phyloP scores from a whole-genome alignment of 2,329 filamentous ascomycete species.

The Clonostachys solani region DNA sequence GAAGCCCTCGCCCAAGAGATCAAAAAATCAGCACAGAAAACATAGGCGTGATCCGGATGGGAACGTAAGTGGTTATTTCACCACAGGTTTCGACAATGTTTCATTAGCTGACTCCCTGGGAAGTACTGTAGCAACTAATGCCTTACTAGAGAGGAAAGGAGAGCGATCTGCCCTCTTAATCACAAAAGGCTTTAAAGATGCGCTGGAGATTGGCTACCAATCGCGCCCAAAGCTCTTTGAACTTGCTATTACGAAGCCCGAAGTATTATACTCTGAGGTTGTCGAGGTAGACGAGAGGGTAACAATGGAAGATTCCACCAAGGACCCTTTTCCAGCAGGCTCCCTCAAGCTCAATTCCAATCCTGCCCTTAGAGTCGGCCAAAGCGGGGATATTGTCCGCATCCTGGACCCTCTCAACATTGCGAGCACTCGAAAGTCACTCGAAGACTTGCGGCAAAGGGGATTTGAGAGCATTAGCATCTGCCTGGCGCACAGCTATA shows the following conservation, averaged over 20 bases:
- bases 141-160: constrained; percentile 63
- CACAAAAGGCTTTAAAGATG: constrained; percentile 63
- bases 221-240: constrained; percentile 69
- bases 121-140: constrained; percentile 72
- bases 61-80: too few relatives aligned
- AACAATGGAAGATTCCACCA: constrained; percentile 74
- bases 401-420: constrained; percentile 56
- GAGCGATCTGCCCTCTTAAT: constrained; percentile 84
- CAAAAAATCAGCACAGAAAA: constrained; percentile 24
- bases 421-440: constrained; percentile 43
- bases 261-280: constrained; percentile 63
- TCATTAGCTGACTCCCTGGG: too few relatives aligned
- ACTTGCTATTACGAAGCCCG: constrained; percentile 61
- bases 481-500: constrained; percentile 84
- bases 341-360: constrained; percentile 48
- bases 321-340: constrained; percentile 69
- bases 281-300: constrained; percentile 70
- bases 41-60: constrained; percentile 91
- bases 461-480: constrained; percentile 68
- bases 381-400: constrained; percentile 62
- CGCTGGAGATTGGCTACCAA: constrained; percentile 70
- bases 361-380: constrained; percentile 48
- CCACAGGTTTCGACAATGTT: too few relatives aligned
- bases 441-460: constrained; percentile 56
- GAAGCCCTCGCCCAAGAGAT: constrained; percentile 59